Percentiles rank a stretch among this genome's conserved stretches.
These are phyloP conservation scores for Scutellaria minor DNA, from an alignment of 257 asterid species.

Conservation along the genomic window DNA sequence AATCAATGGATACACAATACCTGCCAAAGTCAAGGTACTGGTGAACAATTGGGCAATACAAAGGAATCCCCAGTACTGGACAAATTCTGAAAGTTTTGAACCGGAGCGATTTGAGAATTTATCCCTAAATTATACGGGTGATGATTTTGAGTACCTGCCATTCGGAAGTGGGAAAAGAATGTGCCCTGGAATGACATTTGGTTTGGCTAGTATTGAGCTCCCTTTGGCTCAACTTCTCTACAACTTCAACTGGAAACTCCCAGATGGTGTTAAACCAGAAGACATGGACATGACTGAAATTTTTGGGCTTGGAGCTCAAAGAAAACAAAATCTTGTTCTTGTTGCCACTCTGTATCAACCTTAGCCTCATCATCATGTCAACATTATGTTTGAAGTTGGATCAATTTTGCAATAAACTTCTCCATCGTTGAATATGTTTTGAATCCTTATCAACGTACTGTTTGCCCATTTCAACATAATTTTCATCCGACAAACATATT, in stretches of 20 bases:
- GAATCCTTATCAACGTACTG: too few species aligned
- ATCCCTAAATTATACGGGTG: too few species aligned
- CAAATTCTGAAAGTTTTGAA: conserved; percentile 2
- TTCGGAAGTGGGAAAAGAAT: too few species aligned
- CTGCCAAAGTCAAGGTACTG: background rate
- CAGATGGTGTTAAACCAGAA: conserved; percentile 29
- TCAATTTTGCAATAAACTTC: too few species aligned
- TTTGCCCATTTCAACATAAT: too few species aligned
- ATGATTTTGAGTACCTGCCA: too few species aligned
- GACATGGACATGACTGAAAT: conserved; percentile 43
- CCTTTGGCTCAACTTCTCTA: conserved; percentile 4
- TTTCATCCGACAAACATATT: too few species aligned
- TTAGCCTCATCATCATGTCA: background rate
- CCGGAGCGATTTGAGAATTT: background rate
- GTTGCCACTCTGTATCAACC: conserved; percentile 37
- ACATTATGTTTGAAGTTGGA: too few species aligned
- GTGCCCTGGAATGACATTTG: too few species aligned
- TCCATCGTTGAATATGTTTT: too few species aligned
- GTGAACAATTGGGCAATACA: conserved; percentile 1
- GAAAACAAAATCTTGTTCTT: conserved; percentile 33
- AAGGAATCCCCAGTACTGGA: conserved; percentile 10
- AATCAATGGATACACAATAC: conserved; percentile 2
- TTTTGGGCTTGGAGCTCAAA: conserved; percentile 26
- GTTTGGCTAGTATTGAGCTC: too few species aligned
- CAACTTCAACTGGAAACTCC: conserved; percentile 45